Percentiles rank a stretch among this genome's conserved stretches.
phyloP scores from a whole-genome alignment of 140 eudicot species.

The Flaveria floridana region DNA sequence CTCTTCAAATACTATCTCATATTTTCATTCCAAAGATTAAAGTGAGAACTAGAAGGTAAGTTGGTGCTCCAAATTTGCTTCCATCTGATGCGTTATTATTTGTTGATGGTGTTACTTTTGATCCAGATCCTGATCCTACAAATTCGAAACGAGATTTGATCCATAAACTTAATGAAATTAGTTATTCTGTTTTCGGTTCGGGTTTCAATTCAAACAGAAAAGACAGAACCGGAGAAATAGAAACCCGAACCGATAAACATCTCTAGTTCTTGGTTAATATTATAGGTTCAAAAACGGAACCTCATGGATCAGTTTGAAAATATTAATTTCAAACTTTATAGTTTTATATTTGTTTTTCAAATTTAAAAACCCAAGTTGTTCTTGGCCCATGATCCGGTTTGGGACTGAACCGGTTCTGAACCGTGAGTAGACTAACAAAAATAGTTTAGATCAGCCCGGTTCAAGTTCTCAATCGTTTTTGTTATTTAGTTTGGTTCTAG shows the following conservation, averaged over 20 bases:
- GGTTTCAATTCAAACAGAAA: background rate
- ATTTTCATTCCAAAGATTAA: conserved; percentile 30
- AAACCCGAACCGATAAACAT: background rate
- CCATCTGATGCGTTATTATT: conserved; percentile 39
- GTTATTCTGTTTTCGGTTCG: background rate
- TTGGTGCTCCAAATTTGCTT: conserved; percentile 35
- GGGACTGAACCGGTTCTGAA: too few species aligned
- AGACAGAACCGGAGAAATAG: too few species aligned
- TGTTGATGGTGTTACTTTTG: conserved; percentile 45
- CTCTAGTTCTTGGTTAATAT: background rate
- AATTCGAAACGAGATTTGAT: background rate
- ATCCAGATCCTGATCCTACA: conserved; percentile 34
- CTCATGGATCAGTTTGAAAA: too few species aligned
- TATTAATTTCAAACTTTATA: too few species aligned
- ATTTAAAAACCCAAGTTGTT: too few species aligned
- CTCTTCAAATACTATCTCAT: conserved; percentile 12
- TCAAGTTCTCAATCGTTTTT: too few species aligned
- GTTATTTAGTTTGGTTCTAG: background rate
- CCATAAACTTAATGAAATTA: too few species aligned
- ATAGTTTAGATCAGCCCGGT: too few species aligned
- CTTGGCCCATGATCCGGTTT: too few species aligned
- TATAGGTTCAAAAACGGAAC: too few species aligned
- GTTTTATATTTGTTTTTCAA: background rate
- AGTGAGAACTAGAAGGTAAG: conserved; percentile 27
- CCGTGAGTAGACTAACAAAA: too few species aligned